Evolutionary conservation across 768 basidiomycete species (phyloP), one percentile per base, ranked within the genome.

Genomic region (Amanita pseudoporphyria): DNA sequence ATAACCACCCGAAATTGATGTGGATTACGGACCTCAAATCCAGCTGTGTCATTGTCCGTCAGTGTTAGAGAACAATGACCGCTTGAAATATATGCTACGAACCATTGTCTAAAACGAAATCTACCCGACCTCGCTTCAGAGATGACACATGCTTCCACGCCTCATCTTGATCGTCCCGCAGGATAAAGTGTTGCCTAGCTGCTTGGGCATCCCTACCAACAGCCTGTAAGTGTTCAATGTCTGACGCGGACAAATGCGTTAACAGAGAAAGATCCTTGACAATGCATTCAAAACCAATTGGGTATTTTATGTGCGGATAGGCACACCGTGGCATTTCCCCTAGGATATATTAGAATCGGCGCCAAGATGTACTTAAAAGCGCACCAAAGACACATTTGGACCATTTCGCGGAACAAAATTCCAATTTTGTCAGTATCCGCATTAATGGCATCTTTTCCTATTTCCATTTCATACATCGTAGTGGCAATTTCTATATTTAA

Each of bases 31-130:
- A 89, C 90, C 75, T 95, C 93, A 56, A 94, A 96, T 0, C 93
- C 94, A 58, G 90, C 91, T 94, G 53, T 3, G 53, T 50, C 30
- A 42, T 35, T 24, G 5, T 44, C 21, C 19, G 49, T 49, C 31
- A 38, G 44, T 35, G 38, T 36, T 47, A 24, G 32, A 6, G 22
- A n/a, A 18, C 18, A 35, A n/a, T n/a, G n/a, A n/a, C n/a, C n/a
- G n/a, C n/a, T n/a, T 1, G 33, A 16, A 21, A 45, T 9, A 28
- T 5, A 3, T 9, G 6, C 24, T 7, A 53, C 65, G 63, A 52
- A 93, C 90, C 81, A 58, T 99, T 98, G 60, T 99, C 95, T 14
- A 99, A 68, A 3, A 98, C 78, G 47, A 97, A 82, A 62, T 98
- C 95, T 6, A 94, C 71, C 7, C 82, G 69, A 0, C 69, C 77